Evolutionary conservation across 495 filamentous ascomycete genomes (phyloP), one percentile per base, ranked within the genome.

Genomic region (Penicillium goetzii): DNA sequence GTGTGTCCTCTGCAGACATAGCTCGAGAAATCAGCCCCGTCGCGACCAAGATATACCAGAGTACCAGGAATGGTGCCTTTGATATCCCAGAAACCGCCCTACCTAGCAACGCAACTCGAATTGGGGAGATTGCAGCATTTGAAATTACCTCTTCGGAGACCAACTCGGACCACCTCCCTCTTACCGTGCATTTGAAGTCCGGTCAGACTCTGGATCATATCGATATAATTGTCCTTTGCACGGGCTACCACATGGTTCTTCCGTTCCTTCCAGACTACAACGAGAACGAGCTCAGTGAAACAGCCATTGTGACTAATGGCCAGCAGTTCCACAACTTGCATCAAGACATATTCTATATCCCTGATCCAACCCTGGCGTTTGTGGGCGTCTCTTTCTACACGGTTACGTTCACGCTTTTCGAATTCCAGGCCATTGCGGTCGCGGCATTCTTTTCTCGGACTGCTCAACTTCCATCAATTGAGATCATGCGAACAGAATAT

Each of bases 341-440:
- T 72, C 83, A 84, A 43, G 86, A 90, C 62, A 84, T 89, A 3
- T 89, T 89, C 67, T 90, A 87, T 65, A 89, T 89, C 47, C 79
- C 82, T 0, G 86, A 89, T 57, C 86, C 88, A 0, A 83, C 85
- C 0, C 67, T 90, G 15, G 80, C 79, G 0, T 89, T 90, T 64
- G 74, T 90, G 9, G 87, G 88, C 0, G 78, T 87, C 0, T 82
- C 86, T 0, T 86, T 85, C 68, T 81, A 86, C 50, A 83, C 83
- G 0, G 85, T 85, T 0, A 86, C 86, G 0, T 90, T 89, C 60
- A 83, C 86, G 0, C 74, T 88, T 9, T 89, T 88, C 55, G 88
- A 90, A 63, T 87, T 86, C 66, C 88, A 90, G 61, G 85, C 86
- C 3, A 85, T 87, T 55, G 84, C 80, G 1, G 75, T 84, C 1